These are phyloP conservation scores for Melaleuca alternifolia DNA, from an alignment of 345 rosid species.

Conservation along the genomic window DNA sequence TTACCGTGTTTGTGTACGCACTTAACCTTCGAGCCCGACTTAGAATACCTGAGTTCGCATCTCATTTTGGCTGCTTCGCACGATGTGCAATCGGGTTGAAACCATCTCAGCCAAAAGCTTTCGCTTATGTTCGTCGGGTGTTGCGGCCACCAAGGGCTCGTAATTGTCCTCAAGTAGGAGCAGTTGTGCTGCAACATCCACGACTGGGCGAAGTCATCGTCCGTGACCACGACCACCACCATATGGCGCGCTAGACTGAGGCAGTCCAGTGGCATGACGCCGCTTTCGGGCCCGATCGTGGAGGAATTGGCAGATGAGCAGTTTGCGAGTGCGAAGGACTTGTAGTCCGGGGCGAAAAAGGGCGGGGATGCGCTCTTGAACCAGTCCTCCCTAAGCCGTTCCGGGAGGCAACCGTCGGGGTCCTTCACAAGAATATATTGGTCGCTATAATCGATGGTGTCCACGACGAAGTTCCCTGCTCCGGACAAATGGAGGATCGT, in stretches of 20 bases:
- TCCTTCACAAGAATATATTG: neutral
- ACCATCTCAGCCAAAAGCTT: neutral
- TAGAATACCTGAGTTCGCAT: neutral
- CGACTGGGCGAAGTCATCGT: rapidly evolving
- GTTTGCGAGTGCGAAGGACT: neutral
- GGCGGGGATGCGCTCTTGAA: neutral
- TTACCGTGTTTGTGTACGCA: neutral
- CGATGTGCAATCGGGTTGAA: neutral
- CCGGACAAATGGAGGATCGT: neutral
- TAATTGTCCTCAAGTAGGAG: neutral
- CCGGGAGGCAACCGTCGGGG: neutral
- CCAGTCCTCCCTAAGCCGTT: neutral
- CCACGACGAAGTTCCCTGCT: neutral
- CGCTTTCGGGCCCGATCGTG: neutral
- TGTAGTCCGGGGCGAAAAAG: rapidly evolving
- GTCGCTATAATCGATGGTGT: neutral
- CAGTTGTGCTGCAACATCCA: neutral
- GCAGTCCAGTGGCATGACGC: neutral
- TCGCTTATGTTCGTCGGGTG: neutral
- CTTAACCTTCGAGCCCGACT: neutral
- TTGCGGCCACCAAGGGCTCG: neutral
- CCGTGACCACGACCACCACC: neutral
- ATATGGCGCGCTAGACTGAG: neutral
- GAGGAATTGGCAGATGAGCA: neutral
- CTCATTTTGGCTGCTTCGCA: neutral